These are phyloP conservation scores for Trichophyton schoenleinii DNA, from an alignment of 2,329 filamentous ascomycete genomes.

Conservation along the genomic window DNA sequence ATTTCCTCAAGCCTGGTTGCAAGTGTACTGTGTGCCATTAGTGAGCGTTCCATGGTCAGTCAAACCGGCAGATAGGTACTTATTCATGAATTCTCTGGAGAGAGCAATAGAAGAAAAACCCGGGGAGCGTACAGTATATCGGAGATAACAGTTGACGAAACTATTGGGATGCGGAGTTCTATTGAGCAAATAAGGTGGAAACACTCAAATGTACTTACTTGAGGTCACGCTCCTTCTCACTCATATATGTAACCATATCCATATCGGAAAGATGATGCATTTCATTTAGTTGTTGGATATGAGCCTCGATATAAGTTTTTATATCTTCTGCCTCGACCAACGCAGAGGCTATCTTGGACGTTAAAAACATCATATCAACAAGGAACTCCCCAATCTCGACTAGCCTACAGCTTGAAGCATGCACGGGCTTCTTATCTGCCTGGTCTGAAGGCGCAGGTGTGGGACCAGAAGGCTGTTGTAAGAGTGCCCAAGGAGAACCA, in stretches of 20 bases:
- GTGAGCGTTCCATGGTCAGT: background rate
- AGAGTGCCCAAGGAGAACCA: background rate
- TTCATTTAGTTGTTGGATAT: background rate
- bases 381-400: background rate
- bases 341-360: background rate
- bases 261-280: conserved; percentile 2
- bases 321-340: conserved; percentile 2
- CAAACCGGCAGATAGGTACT: background rate
- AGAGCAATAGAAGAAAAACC: no score
- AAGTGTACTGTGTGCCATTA: background rate
- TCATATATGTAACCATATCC: background rate
- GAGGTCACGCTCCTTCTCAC: background rate
- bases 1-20: background rate
- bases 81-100: background rate
- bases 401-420: background rate
- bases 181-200: no score
- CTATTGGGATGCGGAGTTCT: no score
- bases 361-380: background rate
- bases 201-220: background rate
- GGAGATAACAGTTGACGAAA: no score
- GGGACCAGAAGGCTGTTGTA: background rate
- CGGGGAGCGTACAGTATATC: no score
- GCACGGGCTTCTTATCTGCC: background rate
- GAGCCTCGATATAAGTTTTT: background rate
- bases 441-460: background rate